Evolutionary conservation across 2,329 filamentous ascomycete genomes (phyloP).

Genomic region (Penicillium sp.): DNA sequence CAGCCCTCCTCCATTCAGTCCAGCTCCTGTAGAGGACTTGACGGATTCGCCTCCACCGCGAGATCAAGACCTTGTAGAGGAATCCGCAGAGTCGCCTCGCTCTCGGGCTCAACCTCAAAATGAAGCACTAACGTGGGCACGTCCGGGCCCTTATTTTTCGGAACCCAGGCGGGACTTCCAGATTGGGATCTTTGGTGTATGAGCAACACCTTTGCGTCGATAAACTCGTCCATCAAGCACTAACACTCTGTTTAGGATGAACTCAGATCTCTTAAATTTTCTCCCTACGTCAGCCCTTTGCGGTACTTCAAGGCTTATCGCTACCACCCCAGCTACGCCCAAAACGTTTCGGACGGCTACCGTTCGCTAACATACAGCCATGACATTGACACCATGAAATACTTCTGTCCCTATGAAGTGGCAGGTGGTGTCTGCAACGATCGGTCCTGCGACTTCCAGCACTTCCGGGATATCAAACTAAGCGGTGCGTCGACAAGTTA

Average conservation of each 20-base stretch:
- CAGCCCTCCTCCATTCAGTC: conserved; percentile 46
- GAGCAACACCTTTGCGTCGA: conserved; percentile 22
- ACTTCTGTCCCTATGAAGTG: conserved; percentile 74
- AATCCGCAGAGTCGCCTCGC: conserved; percentile 21
- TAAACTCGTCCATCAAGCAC: conserved; percentile 17
- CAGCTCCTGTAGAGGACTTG: conserved; percentile 34
- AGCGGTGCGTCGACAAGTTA: conserved; percentile 65
- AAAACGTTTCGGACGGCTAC: conserved; percentile 70
- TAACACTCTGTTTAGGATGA: conserved; percentile 31
- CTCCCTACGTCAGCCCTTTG: conserved; percentile 80
- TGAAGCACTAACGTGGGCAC: conserved; percentile 31
- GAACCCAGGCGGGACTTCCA: conserved; percentile 23
- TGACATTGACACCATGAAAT: conserved; percentile 72
- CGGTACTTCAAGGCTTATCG: conserved; percentile 82
- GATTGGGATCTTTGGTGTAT: conserved; percentile 34
- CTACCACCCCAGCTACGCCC: conserved; percentile 75
- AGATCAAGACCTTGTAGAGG: conserved; percentile 24
- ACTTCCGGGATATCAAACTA: conserved; percentile 71
- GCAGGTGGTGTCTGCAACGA: conserved; percentile 72
- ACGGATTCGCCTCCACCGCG: conserved; percentile 21
- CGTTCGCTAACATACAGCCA: conserved; percentile 93
- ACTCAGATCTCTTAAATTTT: conserved; percentile 36
- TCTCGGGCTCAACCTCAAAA: conserved; percentile 20
- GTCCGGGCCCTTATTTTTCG: conserved; percentile 26
- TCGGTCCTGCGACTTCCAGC: conserved; percentile 70